These are phyloP conservation scores for Lolium multiflorum DNA, from an alignment of 176 grass and related monocot genomes.

Conservation along the genomic window DNA sequence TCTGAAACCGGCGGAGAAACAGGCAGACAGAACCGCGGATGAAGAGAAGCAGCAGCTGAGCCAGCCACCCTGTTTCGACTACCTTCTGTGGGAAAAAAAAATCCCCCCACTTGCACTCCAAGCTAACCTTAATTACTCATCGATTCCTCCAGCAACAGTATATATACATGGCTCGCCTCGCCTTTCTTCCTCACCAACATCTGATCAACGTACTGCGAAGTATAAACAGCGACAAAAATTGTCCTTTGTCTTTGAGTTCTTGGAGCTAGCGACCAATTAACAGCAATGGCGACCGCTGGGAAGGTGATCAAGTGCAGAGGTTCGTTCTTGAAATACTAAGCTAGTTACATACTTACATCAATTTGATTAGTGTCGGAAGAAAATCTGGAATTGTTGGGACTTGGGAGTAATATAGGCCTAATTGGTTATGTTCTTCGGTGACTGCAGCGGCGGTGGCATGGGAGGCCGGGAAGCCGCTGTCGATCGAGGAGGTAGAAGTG, in stretches of 20 bases:
- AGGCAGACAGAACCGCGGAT: background rate
- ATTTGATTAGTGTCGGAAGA: no score
- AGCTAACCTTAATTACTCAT: background rate
- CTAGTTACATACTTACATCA: no score
- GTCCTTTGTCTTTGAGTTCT: background rate
- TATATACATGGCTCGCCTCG: constrained; percentile 30
- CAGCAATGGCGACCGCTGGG: no score
- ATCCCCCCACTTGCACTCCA: constrained; percentile 8
- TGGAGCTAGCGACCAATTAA: background rate
- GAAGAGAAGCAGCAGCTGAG: background rate
- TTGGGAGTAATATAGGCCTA: no score
- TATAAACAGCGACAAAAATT: background rate
- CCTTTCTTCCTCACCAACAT: constrained; percentile 31
- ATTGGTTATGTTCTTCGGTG: no score
- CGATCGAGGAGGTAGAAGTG: no score
- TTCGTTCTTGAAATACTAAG: no score
- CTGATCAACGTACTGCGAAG: background rate
- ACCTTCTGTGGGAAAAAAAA: constrained; percentile 3
- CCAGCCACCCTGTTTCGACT: background rate
- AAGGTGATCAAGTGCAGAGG: no score
- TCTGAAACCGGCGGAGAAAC: constrained; percentile 23
- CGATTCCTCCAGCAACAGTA: background rate
- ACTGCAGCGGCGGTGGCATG: no score
- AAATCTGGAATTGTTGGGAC: no score
- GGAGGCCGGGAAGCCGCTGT: no score